Evolutionary conservation across 257 asterid genomes (phyloP), one percentile per base, ranked within the genome.

Genomic region (Solanum chiquidenum): DNA sequence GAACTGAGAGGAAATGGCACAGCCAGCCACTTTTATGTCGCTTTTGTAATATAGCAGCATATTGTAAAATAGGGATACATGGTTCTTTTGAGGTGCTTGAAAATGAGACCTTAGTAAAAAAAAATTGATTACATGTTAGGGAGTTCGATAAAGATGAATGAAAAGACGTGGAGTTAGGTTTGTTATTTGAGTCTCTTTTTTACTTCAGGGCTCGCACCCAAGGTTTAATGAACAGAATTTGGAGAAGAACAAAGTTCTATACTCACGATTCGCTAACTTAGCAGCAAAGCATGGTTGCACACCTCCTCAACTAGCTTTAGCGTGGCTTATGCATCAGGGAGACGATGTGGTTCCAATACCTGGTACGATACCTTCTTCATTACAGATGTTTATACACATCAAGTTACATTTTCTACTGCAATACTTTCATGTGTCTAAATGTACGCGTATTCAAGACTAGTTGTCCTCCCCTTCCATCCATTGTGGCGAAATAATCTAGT

Each of bases 241-340:
- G 58, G 94, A 88, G 85, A 93, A 87, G 85, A 94, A 94, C 92
- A 91, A 88, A 86, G 88, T 33, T 83, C 84, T 91, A 13, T 94
- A 90, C 60, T 23, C 42, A 6, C 90, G 72, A 75, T 86, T 92
- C 5, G 91, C 91, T 27, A 73, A 42, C 66, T 66, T 92, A 83
- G 92, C 95, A 18, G 90, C 82, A 35, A 92, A 89, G 88, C 92
- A 89, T 66, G 46, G 86, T 38, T 93, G 94, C 20, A 84, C 90
- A 12, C 90, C 94, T 71, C 91, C 95, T 58, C 95, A 94, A 85
- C 90, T 93, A 86, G 94, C 93, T 52, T 90, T 94, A 83, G 90
- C 93, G 1, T 94, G 95, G 96, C 90, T 94, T 73, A 90, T 92
- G 86, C 90, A 92, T 85, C 94, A 93, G 87, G 93, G 95, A 35